Evolutionary conservation across 306 rosid genomes (phyloP).

Genomic region (Ormosia emarginata): DNA sequence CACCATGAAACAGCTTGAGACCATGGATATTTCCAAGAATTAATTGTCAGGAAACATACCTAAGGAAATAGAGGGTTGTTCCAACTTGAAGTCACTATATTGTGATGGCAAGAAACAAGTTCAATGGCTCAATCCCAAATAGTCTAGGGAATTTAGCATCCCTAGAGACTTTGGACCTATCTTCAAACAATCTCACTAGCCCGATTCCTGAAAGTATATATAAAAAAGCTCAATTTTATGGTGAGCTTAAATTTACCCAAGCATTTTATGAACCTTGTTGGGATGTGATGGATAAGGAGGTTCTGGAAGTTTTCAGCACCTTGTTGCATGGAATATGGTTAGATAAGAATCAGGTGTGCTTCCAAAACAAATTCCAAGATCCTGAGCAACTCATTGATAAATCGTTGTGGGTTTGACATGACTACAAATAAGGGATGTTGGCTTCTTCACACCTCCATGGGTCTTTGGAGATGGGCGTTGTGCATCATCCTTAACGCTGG

Average conservation of each 20-base stretch:
- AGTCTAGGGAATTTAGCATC: constrained; percentile 22
- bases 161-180: constrained; percentile 32
- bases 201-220: constrained; percentile 25
- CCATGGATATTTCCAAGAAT: constrained; percentile 20
- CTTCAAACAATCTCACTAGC: constrained; percentile 42
- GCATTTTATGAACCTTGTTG: constrained; percentile 33
- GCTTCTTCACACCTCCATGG: too few species aligned
- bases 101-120: constrained; percentile 29
- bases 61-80: background rate
- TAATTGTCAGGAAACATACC: constrained; percentile 34
- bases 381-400: too few species aligned
- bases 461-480: too few species aligned
- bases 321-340: too few species aligned
- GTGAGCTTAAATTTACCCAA: constrained; percentile 38
- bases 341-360: too few species aligned
- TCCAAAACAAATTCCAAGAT: too few species aligned
- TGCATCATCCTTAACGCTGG: too few species aligned
- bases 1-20: constrained; percentile 30
- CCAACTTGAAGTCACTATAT: constrained; percentile 16
- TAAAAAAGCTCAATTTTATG: constrained; percentile 25
- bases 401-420: too few species aligned
- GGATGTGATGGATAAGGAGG: too few species aligned
- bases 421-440: too few species aligned
- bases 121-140: constrained; percentile 34
- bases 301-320: too few species aligned